Percentiles rank a stretch among this genome's conserved stretches.
phyloP scores from a whole-genome alignment of 2,329 filamentous ascomycete genomes.

The Madurella fahalii region DNA sequence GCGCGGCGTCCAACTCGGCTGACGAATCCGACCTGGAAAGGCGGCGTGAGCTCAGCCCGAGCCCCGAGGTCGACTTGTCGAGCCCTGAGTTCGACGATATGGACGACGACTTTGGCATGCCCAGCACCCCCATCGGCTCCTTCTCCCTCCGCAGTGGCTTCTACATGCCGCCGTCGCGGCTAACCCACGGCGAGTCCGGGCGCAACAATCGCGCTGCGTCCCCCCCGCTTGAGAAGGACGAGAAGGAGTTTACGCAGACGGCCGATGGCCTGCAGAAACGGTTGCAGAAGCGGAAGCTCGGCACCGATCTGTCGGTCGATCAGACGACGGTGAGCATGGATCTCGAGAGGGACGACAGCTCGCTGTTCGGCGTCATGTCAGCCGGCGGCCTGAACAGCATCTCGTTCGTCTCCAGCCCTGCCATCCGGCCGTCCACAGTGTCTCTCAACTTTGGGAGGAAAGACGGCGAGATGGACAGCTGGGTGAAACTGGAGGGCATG shows the following conservation, averaged over 20 bases:
- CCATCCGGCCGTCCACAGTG: slow-evolving; percentile 46
- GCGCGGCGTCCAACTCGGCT: slow-evolving; percentile 62
- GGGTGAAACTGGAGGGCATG: slow-evolving; percentile 42
- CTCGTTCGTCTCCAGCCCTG: slow-evolving; percentile 50
- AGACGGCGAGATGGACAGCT: slow-evolving; percentile 39
- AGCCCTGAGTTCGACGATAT: slow-evolving; percentile 78
- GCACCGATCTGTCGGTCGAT: slow-evolving; percentile 37
- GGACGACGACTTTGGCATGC: slow-evolving; percentile 55
- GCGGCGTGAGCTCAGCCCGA: slow-evolving; percentile 72
- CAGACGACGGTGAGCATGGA: slow-evolving; percentile 28
- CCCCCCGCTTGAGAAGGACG: slow-evolving; percentile 87
- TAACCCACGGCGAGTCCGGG: slow-evolving; percentile 38
- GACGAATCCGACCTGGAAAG: slow-evolving; percentile 62
- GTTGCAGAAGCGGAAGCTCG: slow-evolving; percentile 64
- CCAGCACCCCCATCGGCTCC: slow-evolving; percentile 59
- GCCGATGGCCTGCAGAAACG: slow-evolving; percentile 75
- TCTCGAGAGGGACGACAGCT: slow-evolving; percentile 47
- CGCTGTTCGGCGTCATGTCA: slow-evolving; percentile 45
- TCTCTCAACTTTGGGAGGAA: slow-evolving; percentile 41
- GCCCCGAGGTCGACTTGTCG: slow-evolving; percentile 88
- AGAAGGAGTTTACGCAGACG: slow-evolving; percentile 95
- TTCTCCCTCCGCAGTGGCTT: slow-evolving; percentile 50
- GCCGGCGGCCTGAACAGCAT: background rate
- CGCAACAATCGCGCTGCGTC: slow-evolving; percentile 71
- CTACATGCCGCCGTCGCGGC: slow-evolving; percentile 36